A percentile compares a stretch with the other conserved stretches of the same genome.
phyloP scores from a whole-genome alignment of 441 rosid genomes.

The Manihot esculenta region DNA sequence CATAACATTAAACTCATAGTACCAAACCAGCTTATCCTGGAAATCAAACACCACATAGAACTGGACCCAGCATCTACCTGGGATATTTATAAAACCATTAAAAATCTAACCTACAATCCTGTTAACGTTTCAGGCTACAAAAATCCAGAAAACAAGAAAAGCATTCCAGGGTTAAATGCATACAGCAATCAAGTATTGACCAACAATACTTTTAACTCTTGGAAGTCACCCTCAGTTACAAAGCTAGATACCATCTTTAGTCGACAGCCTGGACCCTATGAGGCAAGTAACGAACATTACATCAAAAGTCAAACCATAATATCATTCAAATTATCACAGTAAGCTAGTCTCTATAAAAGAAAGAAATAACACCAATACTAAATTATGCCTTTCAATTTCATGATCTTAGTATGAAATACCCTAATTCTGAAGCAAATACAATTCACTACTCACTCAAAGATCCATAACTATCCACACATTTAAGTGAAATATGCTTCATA shows the following conservation, averaged over 20 bases:
- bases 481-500: no score
- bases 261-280: constrained; percentile 22
- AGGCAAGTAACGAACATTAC: background rate
- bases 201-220: constrained; percentile 25
- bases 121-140: constrained; percentile 31
- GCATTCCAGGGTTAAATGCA: constrained; percentile 34
- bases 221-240: constrained; percentile 18
- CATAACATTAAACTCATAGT: constrained; percentile 21
- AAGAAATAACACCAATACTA: no score
- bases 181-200: constrained; percentile 32
- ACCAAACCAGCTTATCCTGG: constrained; percentile 27
- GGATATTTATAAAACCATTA: constrained; percentile 24
- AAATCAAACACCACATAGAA: constrained; percentile 30
- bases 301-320: background rate
- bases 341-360: no score
- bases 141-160: constrained; percentile 33
- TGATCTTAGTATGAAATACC: no score
- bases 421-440: no score
- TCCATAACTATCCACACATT: no score
- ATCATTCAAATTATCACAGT: no score
- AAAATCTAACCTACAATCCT: constrained; percentile 32
- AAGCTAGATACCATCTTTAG: constrained; percentile 18
- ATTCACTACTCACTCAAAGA: no score
- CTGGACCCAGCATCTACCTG: constrained; percentile 31
- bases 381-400: no score